Percentiles rank a stretch among this genome's conserved stretches.
These are phyloP conservation scores for Fusarium hainanense DNA, from an alignment of 2,329 filamentous ascomycete species.

Conservation along the genomic window DNA sequence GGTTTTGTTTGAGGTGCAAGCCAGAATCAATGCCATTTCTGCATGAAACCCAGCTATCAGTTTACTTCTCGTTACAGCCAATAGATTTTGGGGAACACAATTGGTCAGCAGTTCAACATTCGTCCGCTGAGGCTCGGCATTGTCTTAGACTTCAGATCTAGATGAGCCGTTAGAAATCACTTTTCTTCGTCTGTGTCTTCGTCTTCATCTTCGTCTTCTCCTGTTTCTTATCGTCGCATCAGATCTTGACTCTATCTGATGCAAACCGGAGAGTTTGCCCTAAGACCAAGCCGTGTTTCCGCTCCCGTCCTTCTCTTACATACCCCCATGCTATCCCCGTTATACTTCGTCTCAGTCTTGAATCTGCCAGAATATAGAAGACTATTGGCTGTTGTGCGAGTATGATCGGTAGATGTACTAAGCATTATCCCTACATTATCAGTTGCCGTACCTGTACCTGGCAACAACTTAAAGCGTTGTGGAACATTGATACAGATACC, in stretches of 20 bases:
- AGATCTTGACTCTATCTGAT: constrained; percentile 22
- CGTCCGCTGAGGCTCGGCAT: constrained; percentile 5
- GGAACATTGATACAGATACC: constrained; percentile 19
- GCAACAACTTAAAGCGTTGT: constrained; percentile 7
- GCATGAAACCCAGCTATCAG: not conserved
- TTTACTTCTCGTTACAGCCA: not conserved
- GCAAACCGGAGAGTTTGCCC: constrained; percentile 4
- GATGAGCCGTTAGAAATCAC: not conserved
- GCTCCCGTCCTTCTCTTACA: constrained; percentile 27
- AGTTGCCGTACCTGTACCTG: constrained; percentile 6
- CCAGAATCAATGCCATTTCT: not conserved
- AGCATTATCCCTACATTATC: constrained; percentile 2
- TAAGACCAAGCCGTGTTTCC: constrained; percentile 9
- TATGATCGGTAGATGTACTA: constrained; percentile 20
- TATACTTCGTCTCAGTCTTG: constrained; percentile 36
- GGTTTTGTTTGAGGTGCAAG: not conserved
- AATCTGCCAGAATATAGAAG: constrained; percentile 7
- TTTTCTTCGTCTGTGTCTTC: not conserved
- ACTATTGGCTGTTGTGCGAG: constrained; percentile 22
- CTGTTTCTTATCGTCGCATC: constrained; percentile 1
- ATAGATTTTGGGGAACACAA: not conserved
- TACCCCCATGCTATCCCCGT: constrained; percentile 23
- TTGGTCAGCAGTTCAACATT: not conserved
- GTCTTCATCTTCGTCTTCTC: constrained; percentile 10
- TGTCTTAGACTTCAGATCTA: not conserved